Evolutionary conservation across 2,329 filamentous ascomycete genomes (phyloP).

Genomic region (Alternaria brassicicola): DNA sequence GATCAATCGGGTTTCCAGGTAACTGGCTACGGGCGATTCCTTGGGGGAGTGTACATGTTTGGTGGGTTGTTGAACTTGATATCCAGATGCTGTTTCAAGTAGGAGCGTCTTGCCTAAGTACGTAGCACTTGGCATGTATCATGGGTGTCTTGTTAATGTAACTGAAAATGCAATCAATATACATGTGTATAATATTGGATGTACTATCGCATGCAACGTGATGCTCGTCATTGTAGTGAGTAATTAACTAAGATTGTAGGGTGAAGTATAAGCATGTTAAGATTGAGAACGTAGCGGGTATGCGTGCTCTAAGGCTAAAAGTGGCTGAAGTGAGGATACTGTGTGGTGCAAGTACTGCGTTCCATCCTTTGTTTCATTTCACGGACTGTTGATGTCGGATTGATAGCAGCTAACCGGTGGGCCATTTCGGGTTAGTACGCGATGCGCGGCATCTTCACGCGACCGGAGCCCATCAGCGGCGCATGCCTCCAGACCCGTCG

Average conservation of each 20-base stretch:
- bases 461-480: slow-evolving; percentile 12
- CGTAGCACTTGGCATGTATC: not conserved
- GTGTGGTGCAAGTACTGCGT: not conserved
- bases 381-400: not conserved
- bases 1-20: not conserved
- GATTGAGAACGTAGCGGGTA: too few species aligned
- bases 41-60: not conserved
- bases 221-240: not conserved
- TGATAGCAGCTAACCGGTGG: not conserved
- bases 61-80: not conserved
- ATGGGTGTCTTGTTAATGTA: not conserved
- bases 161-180: not conserved
- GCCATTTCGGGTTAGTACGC: slow-evolving; percentile 15
- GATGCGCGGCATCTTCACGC: slow-evolving; percentile 15
- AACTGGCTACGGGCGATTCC: not conserved
- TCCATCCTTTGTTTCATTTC: not conserved
- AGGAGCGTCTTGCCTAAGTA: not conserved
- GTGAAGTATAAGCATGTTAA: too few species aligned
- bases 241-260: not conserved
- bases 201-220: not conserved
- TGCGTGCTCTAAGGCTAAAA: not conserved
- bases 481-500: slow-evolving; percentile 16
- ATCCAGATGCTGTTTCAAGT: not conserved
- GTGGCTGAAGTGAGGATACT: too few species aligned
- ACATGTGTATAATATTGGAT: not conserved